Evolutionary conservation across 2,329 filamentous ascomycete species (phyloP), one percentile per base, ranked within the genome.

Genomic region (Xylaria sp.): DNA sequence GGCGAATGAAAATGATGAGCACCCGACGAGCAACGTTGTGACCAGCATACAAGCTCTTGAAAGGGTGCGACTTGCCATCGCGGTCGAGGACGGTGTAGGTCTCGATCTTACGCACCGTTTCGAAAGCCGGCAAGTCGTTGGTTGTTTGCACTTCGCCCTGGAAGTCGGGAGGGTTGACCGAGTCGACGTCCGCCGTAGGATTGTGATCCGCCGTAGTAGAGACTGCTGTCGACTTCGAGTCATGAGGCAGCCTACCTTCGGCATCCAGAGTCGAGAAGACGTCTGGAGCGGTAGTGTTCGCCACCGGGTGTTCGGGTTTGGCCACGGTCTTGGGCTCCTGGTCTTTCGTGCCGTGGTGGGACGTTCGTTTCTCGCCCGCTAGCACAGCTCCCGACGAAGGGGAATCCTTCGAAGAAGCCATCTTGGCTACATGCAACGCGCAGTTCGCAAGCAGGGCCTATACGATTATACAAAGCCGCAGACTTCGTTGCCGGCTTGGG

Each of bases 1-100:
- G 89, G 41, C 89, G 81, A 52, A 92, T 79, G 67, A 92, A 92
- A 61, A 92, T 83, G 39, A 91, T 72, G 26, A 92, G 76, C 22
- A 90, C 83, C 2, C 85, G 76, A 17, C 78, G 74, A 11, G 80
- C 75, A 2, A 77, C 76, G 49, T 81, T 81, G 43, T 70, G 75
- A 3, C 83, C 82, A 29, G 76, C 78, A 68, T 86, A 87, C 22
- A 90, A 72, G 62, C 80, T 84, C 70, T 81, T 81, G 71, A 91
- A 91, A 0, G 80, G 74, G 40, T 79, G 79, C 13, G 79, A 72
- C 50, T 82, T 84, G 51, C 86, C 85, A 52, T 86, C 70, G 37
- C 76, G 75, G 69, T 89, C 87, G 40, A 88, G 78, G 13, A 91
- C 77, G 1, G 78, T 72, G 66, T 82, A 80, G 60, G 79, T 68